Conservation (phyloP, 768 basidiomycete genomes). For the Tulasnella sp. region DNA sequence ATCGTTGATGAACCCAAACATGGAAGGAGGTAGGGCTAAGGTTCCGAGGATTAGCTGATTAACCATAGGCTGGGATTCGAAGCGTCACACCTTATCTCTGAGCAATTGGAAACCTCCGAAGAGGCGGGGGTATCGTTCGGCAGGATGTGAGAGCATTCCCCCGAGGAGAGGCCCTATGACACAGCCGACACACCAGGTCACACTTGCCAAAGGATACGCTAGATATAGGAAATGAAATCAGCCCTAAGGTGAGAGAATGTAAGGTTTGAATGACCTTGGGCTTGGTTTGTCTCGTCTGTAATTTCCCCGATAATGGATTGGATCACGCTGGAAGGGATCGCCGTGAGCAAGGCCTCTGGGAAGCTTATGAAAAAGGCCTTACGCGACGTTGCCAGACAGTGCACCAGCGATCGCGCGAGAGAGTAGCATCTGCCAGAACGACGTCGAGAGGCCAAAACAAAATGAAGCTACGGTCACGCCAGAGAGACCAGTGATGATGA, state of each 20-base stretch:
- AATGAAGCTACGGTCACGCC: conserved; percentile 10
- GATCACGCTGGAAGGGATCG: conserved; percentile 21
- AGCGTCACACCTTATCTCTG: conserved; percentile 16
- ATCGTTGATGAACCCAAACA: conserved; percentile 38
- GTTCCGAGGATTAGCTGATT: background rate
- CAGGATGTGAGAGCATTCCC: conserved; percentile 47
- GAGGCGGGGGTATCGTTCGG: conserved; percentile 35
- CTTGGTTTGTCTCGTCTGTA: conserved; percentile 51
- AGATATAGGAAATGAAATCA: background rate
- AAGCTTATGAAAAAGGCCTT: background rate
- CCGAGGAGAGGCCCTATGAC: conserved; percentile 30
- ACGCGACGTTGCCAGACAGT: conserved; percentile 14
- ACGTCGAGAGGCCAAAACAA: conserved; percentile 16
- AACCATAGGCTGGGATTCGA: background rate
- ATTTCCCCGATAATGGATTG: conserved; percentile 53
- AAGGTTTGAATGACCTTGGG: conserved; percentile 27
- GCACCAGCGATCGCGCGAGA: conserved; percentile 11
- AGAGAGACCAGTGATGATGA: conserved; percentile 19
- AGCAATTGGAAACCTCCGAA: conserved; percentile 35
- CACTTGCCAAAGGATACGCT: conserved; percentile 8
- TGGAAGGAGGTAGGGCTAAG: conserved; percentile 42
- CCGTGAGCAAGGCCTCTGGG: background rate
- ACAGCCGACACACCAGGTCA: conserved; percentile 4
- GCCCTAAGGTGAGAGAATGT: background rate
- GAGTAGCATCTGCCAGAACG: conserved; percentile 2